Evolutionary conservation across 768 basidiomycete species (phyloP).

Genomic region (Lepiota venenata): DNA sequence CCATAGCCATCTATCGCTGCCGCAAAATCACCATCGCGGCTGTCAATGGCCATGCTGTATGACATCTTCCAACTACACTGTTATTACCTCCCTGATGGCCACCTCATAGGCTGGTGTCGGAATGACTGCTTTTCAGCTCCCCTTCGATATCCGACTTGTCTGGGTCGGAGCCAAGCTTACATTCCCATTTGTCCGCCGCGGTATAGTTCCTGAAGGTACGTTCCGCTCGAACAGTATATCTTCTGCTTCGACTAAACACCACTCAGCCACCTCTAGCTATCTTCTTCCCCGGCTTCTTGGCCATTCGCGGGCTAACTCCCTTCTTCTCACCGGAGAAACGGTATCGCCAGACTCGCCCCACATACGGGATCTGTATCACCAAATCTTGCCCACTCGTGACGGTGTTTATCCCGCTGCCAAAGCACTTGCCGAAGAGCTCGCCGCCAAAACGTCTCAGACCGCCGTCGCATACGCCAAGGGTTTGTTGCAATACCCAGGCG

Average conservation of each 20-base stretch:
- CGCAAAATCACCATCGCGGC: slow-evolving; percentile 53
- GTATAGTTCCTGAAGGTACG: slow-evolving; percentile 50
- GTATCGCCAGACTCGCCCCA: slow-evolving; percentile 41
- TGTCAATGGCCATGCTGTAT: slow-evolving; percentile 47
- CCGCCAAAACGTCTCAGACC: slow-evolving; percentile 46
- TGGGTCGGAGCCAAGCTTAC: slow-evolving; percentile 48
- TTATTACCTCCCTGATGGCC: background rate
- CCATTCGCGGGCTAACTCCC: slow-evolving; percentile 44
- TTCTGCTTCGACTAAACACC: background rate
- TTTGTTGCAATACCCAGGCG: slow-evolving; percentile 46
- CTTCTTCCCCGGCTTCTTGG: slow-evolving; percentile 55
- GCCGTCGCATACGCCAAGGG: slow-evolving; percentile 50
- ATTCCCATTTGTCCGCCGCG: slow-evolving; percentile 48
- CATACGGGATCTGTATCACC: slow-evolving; percentile 42
- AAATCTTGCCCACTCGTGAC: slow-evolving; percentile 44
- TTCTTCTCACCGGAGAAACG: slow-evolving; percentile 47
- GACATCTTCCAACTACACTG: slow-evolving; percentile 4
- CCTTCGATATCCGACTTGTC: slow-evolving; percentile 49
- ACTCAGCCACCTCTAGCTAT: slow-evolving; percentile 29
- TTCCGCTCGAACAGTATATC: background rate
- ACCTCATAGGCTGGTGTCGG: slow-evolving; percentile 41
- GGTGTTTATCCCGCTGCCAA: slow-evolving; percentile 51
- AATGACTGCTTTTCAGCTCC: slow-evolving; percentile 45
- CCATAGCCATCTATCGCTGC: slow-evolving; percentile 47
- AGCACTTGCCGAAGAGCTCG: slow-evolving; percentile 49